A percentile compares a stretch with the other conserved stretches of the same genome.
phyloP scores from a whole-genome alignment of 371 early-diverging fungal genomes.

The Conidiobolus incongruus region DNA sequence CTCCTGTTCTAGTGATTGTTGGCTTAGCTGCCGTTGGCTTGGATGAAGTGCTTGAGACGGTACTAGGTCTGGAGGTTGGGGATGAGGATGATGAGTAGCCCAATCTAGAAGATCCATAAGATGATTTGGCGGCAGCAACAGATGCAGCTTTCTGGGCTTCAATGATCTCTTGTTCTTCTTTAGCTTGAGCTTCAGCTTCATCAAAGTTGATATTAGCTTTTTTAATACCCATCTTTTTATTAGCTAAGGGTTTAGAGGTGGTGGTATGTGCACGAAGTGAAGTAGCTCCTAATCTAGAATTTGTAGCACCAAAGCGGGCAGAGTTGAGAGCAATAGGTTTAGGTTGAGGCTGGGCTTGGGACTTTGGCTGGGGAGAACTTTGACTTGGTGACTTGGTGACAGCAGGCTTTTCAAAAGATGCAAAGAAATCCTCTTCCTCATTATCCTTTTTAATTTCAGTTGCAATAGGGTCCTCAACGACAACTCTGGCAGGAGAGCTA shows the following conservation, averaged over 20 bases:
- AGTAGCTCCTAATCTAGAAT: background rate
- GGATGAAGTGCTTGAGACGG: too few relatives aligned
- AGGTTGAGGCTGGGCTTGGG: background rate
- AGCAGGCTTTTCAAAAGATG: slow-evolving; percentile 1
- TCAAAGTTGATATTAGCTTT: slow-evolving; percentile 64
- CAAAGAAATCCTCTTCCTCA: slow-evolving; percentile 3
- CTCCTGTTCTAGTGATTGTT: too few relatives aligned
- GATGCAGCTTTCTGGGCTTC: background rate
- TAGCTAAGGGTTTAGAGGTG: background rate
- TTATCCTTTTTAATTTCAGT: background rate
- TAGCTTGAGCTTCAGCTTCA: slow-evolving; percentile 74
- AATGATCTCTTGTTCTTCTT: slow-evolving; percentile 40
- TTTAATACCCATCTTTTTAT: background rate
- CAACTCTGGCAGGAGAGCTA: background rate
- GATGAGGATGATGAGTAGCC: too few relatives aligned
- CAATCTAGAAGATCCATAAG: too few relatives aligned
- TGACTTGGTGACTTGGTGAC: background rate
- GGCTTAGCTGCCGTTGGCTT: too few relatives aligned
- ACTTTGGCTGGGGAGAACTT: background rate
- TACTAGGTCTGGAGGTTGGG: too few relatives aligned
- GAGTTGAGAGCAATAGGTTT: background rate
- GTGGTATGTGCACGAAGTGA: background rate
- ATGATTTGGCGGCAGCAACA: background rate
- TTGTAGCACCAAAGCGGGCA: background rate
- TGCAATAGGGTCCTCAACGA: too few relatives aligned